Evolutionary conservation across 805 yeast genomes (phyloP), one percentile per base, ranked within the genome.

Genomic region (Grigorovia humatica): DNA sequence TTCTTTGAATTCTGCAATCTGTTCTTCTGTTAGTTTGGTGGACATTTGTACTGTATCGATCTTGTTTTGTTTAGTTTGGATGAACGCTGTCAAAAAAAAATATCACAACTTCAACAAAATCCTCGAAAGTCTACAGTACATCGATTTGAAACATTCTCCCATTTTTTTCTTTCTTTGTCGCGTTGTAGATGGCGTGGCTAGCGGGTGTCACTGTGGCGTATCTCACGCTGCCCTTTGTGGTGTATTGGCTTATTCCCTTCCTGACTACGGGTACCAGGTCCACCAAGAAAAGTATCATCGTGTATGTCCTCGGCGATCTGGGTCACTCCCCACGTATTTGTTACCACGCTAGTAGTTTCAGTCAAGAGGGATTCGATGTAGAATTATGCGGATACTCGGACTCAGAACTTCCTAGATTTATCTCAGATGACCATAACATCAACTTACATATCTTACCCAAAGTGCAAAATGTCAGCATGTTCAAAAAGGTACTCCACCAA

Each of bases 301-400:
- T 93, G 18, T 76, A 88, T 55, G 99, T 93, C 2, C 70, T 93
- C 18, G 99, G 99, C 1, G 98, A 91, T 63, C 64, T 93, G 50
- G 96, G 96, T 13, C 95, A 89, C 63, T 90, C 97, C 0, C 99
- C 99, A 7, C 74, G 99, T 54, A 93, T 91, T 85, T 77, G 83
- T 58, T 86, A 91, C 68, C 99, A 93, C 65, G 96, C 95, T 0
- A 70, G 74, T 52, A 83, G 91, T 51, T 81, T 93, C 59, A 77
- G 85, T n/a, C 61, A 67, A 1, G 67, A 71, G 17, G 93, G 89
- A 0, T 85, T 82, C 66, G 72, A 74, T 46, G 98, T 93, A 4
- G 87, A 84, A 52, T 66, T 93, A 38, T 85, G 95, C 65, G 99
- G 99, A 0, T 91, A 90, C 59, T 56, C 82, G 0, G 85, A 82